phyloP scores from a whole-genome alignment of 2,329 filamentous ascomycete species.

The Pyrenochaeta sp. region DNA sequence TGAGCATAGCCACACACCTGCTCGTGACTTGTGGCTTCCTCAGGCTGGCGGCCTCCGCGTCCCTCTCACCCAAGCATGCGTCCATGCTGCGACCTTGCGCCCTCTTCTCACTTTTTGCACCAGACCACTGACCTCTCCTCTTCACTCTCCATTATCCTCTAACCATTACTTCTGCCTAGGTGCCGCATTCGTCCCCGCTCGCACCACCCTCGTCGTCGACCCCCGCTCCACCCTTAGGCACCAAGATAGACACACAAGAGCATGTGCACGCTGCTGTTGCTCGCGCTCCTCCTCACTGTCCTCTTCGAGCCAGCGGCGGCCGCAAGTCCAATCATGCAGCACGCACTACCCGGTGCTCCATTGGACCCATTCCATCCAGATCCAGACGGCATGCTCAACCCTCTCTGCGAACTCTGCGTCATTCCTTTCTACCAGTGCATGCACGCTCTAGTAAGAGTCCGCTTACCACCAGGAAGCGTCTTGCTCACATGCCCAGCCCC shows the following conservation, averaged over 20 bases:
- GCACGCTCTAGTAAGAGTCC: conserved; percentile 26
- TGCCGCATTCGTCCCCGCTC: neutral
- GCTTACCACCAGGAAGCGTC: neutral
- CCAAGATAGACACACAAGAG: conserved; percentile 22
- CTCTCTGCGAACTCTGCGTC: conserved; percentile 37
- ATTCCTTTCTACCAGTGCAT: conserved; percentile 28
- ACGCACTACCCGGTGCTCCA: conserved; percentile 22
- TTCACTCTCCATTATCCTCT: conserved; percentile 2
- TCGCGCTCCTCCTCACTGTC: conserved; percentile 37
- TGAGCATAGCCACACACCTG: conserved; percentile 40
- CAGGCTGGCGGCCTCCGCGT: conserved; percentile 35
- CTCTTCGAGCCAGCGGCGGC: conserved; percentile 37
- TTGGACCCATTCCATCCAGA: conserved; percentile 35
- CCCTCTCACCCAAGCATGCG: conserved; percentile 22
- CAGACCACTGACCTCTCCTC: conserved; percentile 11
- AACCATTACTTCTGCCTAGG: conserved; percentile 2
- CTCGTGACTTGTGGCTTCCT: conserved; percentile 30
- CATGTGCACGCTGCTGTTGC: conserved; percentile 40
- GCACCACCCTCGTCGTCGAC: conserved; percentile 14
- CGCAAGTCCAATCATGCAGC: conserved; percentile 34
- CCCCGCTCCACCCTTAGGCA: conserved; percentile 31
- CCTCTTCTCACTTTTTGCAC: conserved; percentile 19
- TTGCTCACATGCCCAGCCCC: conserved; percentile 24
- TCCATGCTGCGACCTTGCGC: conserved; percentile 18
- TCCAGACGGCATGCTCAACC: conserved; percentile 33